Evolutionary conservation across 164 flowering plant species (phyloP).

Genomic region (Liquidambar formosana): DNA sequence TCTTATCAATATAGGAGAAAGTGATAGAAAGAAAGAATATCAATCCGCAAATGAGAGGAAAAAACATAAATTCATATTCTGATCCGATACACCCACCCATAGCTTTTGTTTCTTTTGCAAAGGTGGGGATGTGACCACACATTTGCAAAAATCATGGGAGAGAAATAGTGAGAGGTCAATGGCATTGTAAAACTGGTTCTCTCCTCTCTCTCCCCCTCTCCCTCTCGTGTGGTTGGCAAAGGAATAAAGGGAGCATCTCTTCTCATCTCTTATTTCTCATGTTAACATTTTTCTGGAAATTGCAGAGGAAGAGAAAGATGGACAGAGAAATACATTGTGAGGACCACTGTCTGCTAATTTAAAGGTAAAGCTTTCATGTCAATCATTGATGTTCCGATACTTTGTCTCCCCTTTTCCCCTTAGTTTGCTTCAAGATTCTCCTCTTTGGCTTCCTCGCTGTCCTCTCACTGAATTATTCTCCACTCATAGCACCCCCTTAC

Average conservation of each 20-base stretch:
- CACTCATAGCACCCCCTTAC: not conserved
- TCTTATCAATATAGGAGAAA: conserved; percentile 21
- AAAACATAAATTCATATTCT: conserved; percentile 16
- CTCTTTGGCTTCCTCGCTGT: conserved; percentile 1
- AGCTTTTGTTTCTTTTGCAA: conserved; percentile 16
- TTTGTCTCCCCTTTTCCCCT: conserved; percentile 9
- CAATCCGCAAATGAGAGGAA: conserved; percentile 7
- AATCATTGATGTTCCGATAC: conserved; percentile 23
- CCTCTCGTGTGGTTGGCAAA: conserved; percentile 17
- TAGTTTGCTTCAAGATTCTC: conserved; percentile 20
- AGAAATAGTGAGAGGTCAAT: conserved; percentile 2
- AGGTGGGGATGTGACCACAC: conserved; percentile 13
- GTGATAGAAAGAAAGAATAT: conserved; percentile 19
- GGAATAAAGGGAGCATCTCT: conserved; percentile 21
- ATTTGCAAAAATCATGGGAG: conserved; percentile 6
- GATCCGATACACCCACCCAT: conserved; percentile 14
- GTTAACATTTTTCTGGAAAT: conserved; percentile 3
- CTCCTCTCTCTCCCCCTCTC: conserved; percentile 3
- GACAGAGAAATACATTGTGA: conserved; percentile 18
- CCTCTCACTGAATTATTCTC: conserved; percentile 14
- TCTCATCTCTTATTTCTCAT: conserved; percentile 1
- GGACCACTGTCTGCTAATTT: conserved; percentile 23
- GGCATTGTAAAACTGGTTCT: conserved; percentile 1
- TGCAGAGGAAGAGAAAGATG: conserved; percentile 9
- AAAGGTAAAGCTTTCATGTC: conserved; percentile 17